Evolutionary conservation across 306 rosid genomes (phyloP).

Genomic region (Styphnolobium japonicum): DNA sequence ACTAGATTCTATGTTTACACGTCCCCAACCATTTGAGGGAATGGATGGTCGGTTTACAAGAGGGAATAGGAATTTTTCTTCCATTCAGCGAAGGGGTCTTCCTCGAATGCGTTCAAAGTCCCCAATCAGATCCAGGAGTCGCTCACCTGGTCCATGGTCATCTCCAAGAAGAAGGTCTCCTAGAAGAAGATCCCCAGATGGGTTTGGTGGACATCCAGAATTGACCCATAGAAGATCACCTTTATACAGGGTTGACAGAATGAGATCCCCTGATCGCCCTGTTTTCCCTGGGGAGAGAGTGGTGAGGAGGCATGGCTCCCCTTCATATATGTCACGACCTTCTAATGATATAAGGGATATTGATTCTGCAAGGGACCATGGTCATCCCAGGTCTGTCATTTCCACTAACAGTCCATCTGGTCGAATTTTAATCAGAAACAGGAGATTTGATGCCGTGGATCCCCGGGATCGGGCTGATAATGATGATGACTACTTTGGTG

Average conservation of each 20-base stretch:
- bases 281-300: conserved; percentile 59
- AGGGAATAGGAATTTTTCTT: conserved; percentile 60
- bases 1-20: conserved; percentile 51
- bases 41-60: conserved; percentile 55
- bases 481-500: conserved; percentile 62
- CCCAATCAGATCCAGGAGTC: conserved; percentile 72
- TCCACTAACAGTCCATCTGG: conserved; percentile 61
- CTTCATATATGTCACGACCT: conserved; percentile 51
- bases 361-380: conserved; percentile 67
- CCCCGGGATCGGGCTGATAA: conserved; percentile 60
- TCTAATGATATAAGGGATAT: conserved; percentile 72
- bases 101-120: conserved; percentile 67
- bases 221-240: conserved; percentile 62
- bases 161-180: conserved; percentile 80
- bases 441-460: conserved; percentile 70
- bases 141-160: conserved; percentile 77
- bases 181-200: conserved; percentile 76
- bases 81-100: conserved; percentile 61
- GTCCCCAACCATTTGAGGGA: conserved; percentile 61
- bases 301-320: conserved; percentile 64
- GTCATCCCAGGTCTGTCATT: conserved; percentile 64
- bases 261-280: conserved; percentile 83
- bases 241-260: conserved; percentile 59
- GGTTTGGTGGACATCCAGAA: conserved; percentile 71
- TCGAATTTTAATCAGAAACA: conserved; percentile 50